phyloP scores from a whole-genome alignment of 768 basidiomycete species.

The Pulveroboletus ravenelii region DNA sequence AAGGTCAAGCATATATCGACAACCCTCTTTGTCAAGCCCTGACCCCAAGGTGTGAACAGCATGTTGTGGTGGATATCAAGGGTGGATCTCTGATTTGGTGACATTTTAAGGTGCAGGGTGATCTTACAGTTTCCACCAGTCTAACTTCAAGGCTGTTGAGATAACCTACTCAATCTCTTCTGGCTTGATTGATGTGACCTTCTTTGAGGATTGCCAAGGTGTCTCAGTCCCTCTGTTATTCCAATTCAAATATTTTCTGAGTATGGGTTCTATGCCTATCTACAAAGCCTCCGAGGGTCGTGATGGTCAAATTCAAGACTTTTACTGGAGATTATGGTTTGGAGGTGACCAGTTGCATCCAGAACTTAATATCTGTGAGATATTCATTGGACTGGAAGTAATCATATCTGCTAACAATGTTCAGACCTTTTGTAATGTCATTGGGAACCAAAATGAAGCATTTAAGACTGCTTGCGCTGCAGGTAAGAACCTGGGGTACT shows the following conservation, averaged over 20 bases:
- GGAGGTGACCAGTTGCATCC: slow-evolving; percentile 79
- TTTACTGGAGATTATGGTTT: slow-evolving; percentile 99
- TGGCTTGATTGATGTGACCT: slow-evolving; percentile 59
- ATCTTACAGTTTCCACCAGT: slow-evolving; percentile 68
- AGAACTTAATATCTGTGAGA: slow-evolving; percentile 70
- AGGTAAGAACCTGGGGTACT: slow-evolving; percentile 50
- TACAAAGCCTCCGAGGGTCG: slow-evolving; percentile 82
- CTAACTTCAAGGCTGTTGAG: slow-evolving; percentile 79
- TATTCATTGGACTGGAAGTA: slow-evolving; percentile 83
- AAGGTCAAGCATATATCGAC: slow-evolving; percentile 78
- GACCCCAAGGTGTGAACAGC: slow-evolving; percentile 74
- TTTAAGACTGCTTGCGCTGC: slow-evolving; percentile 78
- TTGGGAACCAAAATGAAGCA: slow-evolving; percentile 87
- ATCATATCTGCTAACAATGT: slow-evolving; percentile 71
- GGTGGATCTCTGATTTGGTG: slow-evolving; percentile 45
- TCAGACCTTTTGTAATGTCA: slow-evolving; percentile 86
- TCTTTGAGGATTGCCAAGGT: slow-evolving; percentile 80
- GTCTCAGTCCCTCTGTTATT: slow-evolving; percentile 76
- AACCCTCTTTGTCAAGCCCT: slow-evolving; percentile 89
- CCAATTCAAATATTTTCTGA: slow-evolving; percentile 81
- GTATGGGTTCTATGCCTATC: slow-evolving; percentile 86
- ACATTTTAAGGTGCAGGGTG: slow-evolving; percentile 74
- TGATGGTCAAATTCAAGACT: slow-evolving; percentile 89
- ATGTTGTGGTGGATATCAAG: slow-evolving; percentile 55
- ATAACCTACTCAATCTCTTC: slow-evolving; percentile 53